Base-by-base conservation (phyloP, 2,329 filamentous ascomycete species). In the Fulvia fulva region DNA sequence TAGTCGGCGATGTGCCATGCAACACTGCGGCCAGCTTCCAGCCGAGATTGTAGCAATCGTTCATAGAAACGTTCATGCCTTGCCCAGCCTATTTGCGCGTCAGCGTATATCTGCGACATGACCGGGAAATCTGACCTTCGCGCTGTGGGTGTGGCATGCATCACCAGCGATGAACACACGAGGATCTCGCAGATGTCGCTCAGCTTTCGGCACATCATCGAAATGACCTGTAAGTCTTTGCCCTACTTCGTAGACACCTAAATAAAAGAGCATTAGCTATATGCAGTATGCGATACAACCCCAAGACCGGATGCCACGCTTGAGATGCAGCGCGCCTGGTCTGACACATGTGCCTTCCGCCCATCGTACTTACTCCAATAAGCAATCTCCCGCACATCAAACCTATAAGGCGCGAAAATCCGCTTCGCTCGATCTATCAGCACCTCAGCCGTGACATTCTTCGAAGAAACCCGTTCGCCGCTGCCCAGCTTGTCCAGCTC, bases 51-150 rank as follows among this genome's bases (percentile, higher is more conserved):
- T 77, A 84, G 4, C 78, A 74, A 68, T 90, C 87, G 65, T 88
- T 86, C 83, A 90, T 87, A 28, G 79, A 83, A 1, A 88, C 82
- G 64, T 90, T 90, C 86, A 89, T 89, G 12, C 87, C 87, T 67
- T 88, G 86, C 1, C 25, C 47, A 19, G 26, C 26, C 30, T 34
- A 14, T 14, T 34, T 14, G 9, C 9, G 30, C 16, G 11, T 34
- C 16, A 34, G 30, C 16, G 30, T 3, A 11, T 9, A 34, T 14
- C 30, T 34, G 8, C 30, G 16, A 9, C 11, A 34, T 14, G 9
- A 34, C 16, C 6, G 30, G 30, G 3, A 11, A 3, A 34, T n/a
- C 85, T 85, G 0, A 84, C 85, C 67, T 88, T 88, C 21, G 85
- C 85, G 16, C 73, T 77, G 64, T 81, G 79, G 2, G 79, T 81